Evolutionary conservation across 495 filamentous ascomycete genomes (phyloP), one percentile per base, ranked within the genome.

Genomic region (Cercophora scortea): DNA sequence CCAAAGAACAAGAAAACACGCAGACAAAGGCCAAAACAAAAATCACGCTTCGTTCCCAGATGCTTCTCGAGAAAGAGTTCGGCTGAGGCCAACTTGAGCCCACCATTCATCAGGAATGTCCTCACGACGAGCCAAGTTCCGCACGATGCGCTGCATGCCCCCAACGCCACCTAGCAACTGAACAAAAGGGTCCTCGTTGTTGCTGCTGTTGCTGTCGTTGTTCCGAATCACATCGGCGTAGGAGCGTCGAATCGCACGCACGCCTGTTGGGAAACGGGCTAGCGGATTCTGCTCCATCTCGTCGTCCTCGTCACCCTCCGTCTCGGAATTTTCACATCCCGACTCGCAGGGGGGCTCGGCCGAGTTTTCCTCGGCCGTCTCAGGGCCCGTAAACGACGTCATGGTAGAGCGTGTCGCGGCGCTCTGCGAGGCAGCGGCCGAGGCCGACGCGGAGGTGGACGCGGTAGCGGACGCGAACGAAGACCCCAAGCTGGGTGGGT

Each of bases 101-200:
- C 88, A 92, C 82, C 83, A 88, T 46, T 84, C 79, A 45, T 89
- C 86, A 0, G 86, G 84, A 53, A 90, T 82, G 59, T 89, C 84
- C 57, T 84, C 77, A 8, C 85, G 71, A 9, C 79, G 72, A 45
- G 81, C 79, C 54, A 90, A 73, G 32, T 79, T 73, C 55, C 81
- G 76, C 49, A 90, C 71, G 17, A 92, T 81, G 33, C 76, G 72
- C 56, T 85, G 83, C 81, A 89, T 83, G 38, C 79, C 78, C 6
- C 71, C 75, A 36, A 86, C 68, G 59, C 81, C 80, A 32, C 71
- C 69, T 1, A 65, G 16, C 5, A 61, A 34, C 42, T 60, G 54
- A 45, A 62, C 40, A 25, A 25, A 25, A 5, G 58, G 51, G n/a
- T 66, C 61, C 7, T 70, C 73, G 7, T 56, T 51, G 58, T 17